Evolutionary conservation across 441 rosid species (phyloP).

Genomic region (Rhodomyrtus psidioides): DNA sequence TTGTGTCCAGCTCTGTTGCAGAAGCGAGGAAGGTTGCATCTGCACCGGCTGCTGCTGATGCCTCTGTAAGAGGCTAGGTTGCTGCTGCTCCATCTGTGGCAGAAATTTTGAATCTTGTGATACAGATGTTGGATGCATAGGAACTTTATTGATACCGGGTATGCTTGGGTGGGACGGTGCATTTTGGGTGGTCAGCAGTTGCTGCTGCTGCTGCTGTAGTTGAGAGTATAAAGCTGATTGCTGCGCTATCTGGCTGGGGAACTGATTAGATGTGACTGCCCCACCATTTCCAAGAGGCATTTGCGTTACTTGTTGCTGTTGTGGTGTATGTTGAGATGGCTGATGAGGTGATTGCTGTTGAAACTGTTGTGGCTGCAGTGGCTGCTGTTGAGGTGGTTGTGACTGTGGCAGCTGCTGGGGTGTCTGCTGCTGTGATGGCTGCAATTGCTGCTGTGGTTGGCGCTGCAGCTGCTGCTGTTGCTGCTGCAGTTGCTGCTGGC

Average conservation of each 20-base stretch:
- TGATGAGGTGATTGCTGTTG: conserved; percentile 16
- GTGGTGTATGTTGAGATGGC: conserved; percentile 9
- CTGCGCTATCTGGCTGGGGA: conserved; percentile 36
- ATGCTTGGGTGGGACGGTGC: conserved; percentile 36
- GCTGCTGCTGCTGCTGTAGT: conserved; percentile 57
- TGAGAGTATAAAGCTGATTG: conserved; percentile 50
- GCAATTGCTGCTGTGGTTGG: conserved; percentile 18
- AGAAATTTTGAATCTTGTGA: conserved; percentile 66
- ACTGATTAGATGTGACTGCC: conserved; percentile 27
- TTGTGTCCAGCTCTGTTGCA: conserved; percentile 56
- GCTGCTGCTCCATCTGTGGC: conserved; percentile 56
- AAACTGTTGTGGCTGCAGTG: conserved; percentile 24
- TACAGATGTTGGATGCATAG: conserved; percentile 44
- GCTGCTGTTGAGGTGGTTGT: conserved; percentile 22
- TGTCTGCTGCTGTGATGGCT: conserved; percentile 21
- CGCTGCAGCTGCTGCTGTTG: conserved; percentile 20
- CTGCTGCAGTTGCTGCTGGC: conserved; percentile 42
- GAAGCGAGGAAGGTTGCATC: conserved; percentile 2
- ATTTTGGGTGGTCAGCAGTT: conserved; percentile 23
- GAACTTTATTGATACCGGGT: conserved; percentile 32
- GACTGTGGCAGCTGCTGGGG: conserved; percentile 21
- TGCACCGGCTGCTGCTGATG: conserved; percentile 53
- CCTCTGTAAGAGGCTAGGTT: conserved; percentile 41
- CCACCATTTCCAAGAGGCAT: conserved; percentile 39
- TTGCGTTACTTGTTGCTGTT: conserved; percentile 33